Evolutionary conservation across 2,329 filamentous ascomycete species (phyloP).

Genomic region (Ophiostoma australiae): DNA sequence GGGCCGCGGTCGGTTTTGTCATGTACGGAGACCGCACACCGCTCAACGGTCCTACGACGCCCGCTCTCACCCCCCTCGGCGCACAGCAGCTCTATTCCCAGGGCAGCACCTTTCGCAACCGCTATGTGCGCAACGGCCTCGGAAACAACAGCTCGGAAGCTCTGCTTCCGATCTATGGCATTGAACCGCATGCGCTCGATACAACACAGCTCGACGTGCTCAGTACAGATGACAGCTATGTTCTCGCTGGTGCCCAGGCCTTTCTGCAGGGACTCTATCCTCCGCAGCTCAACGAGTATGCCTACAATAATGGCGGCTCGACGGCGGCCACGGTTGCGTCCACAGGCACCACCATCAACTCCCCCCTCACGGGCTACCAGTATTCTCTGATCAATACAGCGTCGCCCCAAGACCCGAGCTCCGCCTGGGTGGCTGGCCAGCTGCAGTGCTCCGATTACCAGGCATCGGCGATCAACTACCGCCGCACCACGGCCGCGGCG

Average conservation of each 20-base stretch:
- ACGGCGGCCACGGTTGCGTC: conserved; percentile 28
- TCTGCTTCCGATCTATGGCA: conserved; percentile 39
- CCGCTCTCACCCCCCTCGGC: conserved; percentile 47
- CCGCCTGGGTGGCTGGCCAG: conserved; percentile 43
- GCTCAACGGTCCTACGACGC: conserved; percentile 30
- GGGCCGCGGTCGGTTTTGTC: conserved; percentile 47
- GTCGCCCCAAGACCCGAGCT: conserved; percentile 38
- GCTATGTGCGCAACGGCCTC: conserved; percentile 41
- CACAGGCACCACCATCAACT: conserved; percentile 51
- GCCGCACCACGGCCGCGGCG: conserved; percentile 26
- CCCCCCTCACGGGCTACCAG: conserved; percentile 74
- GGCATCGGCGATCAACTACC: conserved; percentile 32
- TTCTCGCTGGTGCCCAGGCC: conserved; percentile 65
- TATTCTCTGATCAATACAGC: conserved; percentile 57
- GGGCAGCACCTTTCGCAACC: conserved; percentile 45
- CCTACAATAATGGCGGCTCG: conserved; percentile 37
- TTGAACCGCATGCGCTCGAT: conserved; percentile 44
- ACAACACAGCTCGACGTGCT: conserved; percentile 44
- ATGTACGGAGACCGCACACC: conserved; percentile 53
- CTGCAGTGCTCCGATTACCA: conserved; percentile 39
- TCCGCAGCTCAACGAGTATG: conserved; percentile 47
- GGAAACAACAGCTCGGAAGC: conserved; percentile 28
- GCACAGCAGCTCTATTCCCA: conserved; percentile 49
- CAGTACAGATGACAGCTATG: conserved; percentile 41
- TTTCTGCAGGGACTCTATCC: conserved; percentile 86